phyloP scores from a whole-genome alignment of 768 basidiomycete genomes.

The Fibroporia radiculosa region DNA sequence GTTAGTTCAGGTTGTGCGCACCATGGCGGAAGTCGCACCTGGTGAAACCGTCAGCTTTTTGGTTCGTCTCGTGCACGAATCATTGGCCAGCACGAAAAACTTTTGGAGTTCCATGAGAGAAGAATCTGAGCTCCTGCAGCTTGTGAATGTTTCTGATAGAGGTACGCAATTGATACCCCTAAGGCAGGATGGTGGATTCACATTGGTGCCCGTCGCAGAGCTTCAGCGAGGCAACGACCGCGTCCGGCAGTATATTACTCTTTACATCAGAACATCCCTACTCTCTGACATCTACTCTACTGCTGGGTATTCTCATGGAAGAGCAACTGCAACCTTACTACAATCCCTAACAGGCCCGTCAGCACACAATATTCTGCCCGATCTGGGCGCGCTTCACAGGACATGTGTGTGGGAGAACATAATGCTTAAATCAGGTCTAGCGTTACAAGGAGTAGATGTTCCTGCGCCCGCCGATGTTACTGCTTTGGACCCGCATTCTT shows the following conservation, averaged over 20 bases:
- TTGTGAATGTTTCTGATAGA: conserved; percentile 41
- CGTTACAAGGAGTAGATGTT: conserved; percentile 13
- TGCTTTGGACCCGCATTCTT: not conserved
- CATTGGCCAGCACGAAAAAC: conserved; percentile 57
- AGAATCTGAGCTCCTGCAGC: conserved; percentile 54
- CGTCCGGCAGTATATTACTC: conserved; percentile 66
- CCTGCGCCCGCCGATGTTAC: conserved; percentile 5
- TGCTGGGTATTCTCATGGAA: conserved; percentile 73
- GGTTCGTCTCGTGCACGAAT: conserved; percentile 58
- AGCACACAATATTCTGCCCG: conserved; percentile 53
- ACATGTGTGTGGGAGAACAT: conserved; percentile 86
- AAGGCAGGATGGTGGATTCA: not conserved
- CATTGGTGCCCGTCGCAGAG: conserved; percentile 27
- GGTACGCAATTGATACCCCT: not conserved
- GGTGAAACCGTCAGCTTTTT: conserved; percentile 67
- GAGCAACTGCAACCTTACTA: conserved; percentile 66
- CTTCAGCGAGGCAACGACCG: conserved; percentile 43
- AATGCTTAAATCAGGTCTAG: conserved; percentile 53
- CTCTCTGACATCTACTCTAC: conserved; percentile 85
- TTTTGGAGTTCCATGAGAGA: conserved; percentile 57
- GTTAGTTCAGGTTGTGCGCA: conserved; percentile 80
- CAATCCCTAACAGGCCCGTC: conserved; percentile 64
- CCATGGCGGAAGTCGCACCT: conserved; percentile 82
- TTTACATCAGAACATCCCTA: conserved; percentile 74
- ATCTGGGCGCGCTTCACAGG: conserved; percentile 76